A percentile compares a stretch with the other conserved stretches of the same genome.
Conservation (phyloP, 2,329 filamentous ascomycete genomes). For the Chrysoporthe cubensis region DNA sequence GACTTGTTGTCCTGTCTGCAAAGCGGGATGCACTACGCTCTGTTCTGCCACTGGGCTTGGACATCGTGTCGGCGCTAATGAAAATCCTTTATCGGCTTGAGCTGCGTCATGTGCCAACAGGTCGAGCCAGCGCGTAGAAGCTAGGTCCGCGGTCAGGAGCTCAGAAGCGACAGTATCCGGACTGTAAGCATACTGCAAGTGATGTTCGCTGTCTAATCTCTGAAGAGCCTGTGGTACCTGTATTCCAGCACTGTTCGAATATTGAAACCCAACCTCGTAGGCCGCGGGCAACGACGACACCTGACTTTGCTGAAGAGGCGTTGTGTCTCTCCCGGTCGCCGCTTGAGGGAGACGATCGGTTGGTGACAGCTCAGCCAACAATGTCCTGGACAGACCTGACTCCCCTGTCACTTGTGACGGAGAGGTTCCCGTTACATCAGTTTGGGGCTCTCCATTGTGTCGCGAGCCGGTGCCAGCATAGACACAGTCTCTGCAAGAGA, state of each 20-base stretch:
- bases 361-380: neutral
- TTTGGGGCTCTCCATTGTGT: neutral
- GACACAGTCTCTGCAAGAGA: constrained; percentile 17
- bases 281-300: neutral
- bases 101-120: constrained; percentile 38
- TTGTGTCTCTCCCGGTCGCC: neutral
- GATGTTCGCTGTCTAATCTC: constrained; percentile 1
- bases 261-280: neutral
- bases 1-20: neutral
- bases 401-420: neutral
- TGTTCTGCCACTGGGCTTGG: constrained; percentile 16
- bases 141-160: constrained; percentile 36
- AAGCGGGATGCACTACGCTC: neutral
- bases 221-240: neutral
- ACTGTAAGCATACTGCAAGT: constrained; percentile 31
- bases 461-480: constrained; percentile 7
- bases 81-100: constrained; percentile 39
- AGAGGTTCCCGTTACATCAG: neutral
- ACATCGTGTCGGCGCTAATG: constrained; percentile 32
- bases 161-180: constrained; percentile 36
- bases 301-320: neutral
- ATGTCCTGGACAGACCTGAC: neutral
- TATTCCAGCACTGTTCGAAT: neutral
- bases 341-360: neutral
- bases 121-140: constrained; percentile 39